Base-by-base conservation (phyloP, 2,329 filamentous ascomycete species). In the Xylaria sp. region DNA sequence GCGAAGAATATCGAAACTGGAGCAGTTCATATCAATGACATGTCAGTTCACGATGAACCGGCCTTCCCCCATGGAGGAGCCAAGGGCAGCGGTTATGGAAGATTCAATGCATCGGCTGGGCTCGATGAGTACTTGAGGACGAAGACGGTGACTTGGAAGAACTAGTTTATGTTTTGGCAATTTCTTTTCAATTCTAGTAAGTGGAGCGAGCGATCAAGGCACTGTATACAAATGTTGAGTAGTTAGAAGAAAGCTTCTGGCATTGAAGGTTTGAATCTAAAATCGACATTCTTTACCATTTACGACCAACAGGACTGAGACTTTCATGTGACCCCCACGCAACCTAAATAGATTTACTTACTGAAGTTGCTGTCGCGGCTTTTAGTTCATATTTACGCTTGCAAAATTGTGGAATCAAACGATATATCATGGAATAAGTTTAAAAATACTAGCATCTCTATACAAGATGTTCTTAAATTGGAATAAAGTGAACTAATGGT, bases 1-100 rank as follows among this genome's bases (percentile, higher is more conserved):
- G 85, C 86, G 4, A 83, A 80, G 72, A 79, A 82, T 67, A 84
- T 89, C 57, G 83, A 92, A 66, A 84, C 83, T 20, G 90, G 90
- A 13, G 80, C 78, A 43, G 81, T 81, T 32, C 81, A 83, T 65
- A 77, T 83, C 66, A 83, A 83, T 60, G 79, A 78, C 60, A 81
- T 82, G 72, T 81, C 81, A 1, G 76, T 82, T 7, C 81, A 83
- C 66, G 80, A 82, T n/a, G 81, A 83, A 72, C 71, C 76, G 13
- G 76, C 79, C n/a, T 71, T 83, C 45, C 80, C 81, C 0, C 81
- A 83, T 65, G 81, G 82, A 18, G 81, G 81, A 12, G 78, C 76
- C 4, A 81, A 82, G 63, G 78, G 79, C 3, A 80, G 79, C 60
- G 81, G 81, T 5, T 83, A 80, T 63, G 83, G 83, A 1, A 72